These are phyloP conservation scores for Melaleuca quinquenervia DNA, from an alignment of 345 rosid genomes.

Conservation along the genomic window DNA sequence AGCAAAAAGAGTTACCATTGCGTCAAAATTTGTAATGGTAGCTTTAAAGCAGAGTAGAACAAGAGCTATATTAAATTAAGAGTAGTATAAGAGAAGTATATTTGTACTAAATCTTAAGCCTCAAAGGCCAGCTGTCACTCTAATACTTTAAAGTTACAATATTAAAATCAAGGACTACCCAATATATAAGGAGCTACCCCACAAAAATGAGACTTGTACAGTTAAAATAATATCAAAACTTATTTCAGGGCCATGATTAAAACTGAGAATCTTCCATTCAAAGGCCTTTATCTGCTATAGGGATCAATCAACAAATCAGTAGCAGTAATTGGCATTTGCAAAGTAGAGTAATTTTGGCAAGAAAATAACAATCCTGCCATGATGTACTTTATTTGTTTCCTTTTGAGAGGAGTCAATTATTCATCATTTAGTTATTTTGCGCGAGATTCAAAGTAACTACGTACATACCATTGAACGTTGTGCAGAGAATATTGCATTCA, in stretches of 20 bases:
- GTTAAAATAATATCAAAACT: background rate
- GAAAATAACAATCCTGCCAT: background rate
- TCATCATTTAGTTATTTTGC: background rate
- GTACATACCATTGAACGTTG: constrained; percentile 70
- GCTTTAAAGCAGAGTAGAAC: background rate
- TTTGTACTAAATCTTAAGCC: background rate
- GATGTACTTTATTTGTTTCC: background rate
- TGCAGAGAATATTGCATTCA: constrained; percentile 95
- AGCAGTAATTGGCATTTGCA: background rate
- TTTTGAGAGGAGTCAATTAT: background rate
- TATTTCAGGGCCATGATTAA: background rate
- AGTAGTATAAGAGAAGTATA: no score
- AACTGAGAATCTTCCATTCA: background rate
- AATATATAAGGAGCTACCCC: background rate
- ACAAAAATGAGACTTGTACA: background rate
- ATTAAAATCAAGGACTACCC: background rate
- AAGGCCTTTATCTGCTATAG: background rate
- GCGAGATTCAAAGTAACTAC: background rate
- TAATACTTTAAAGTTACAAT: background rate
- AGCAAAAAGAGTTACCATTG: background rate
- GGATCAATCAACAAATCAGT: background rate
- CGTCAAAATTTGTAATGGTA: background rate
- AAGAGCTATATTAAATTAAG: background rate
- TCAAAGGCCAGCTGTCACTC: background rate
- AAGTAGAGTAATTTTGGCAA: background rate